phyloP scores from a whole-genome alignment of 495 filamentous ascomycete species.

The Tuber microsphaerosporum region DNA sequence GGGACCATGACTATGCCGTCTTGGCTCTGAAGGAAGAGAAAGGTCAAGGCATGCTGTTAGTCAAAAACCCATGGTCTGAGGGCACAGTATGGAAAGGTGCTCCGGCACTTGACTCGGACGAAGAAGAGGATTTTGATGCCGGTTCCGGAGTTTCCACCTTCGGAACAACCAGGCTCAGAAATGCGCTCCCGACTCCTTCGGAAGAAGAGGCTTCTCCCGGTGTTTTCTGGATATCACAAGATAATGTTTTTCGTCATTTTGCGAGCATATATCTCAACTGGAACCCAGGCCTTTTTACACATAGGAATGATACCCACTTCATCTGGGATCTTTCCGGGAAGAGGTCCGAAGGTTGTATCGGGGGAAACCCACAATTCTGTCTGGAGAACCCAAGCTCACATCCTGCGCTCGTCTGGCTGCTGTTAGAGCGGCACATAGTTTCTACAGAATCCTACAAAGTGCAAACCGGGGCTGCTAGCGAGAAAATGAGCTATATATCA shows the following conservation, averaged over 20 bases:
- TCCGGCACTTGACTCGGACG: slow-evolving; percentile 24
- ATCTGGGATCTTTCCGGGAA: slow-evolving; percentile 66
- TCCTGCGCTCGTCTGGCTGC: slow-evolving; percentile 66
- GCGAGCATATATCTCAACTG: slow-evolving; percentile 95
- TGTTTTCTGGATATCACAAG: slow-evolving; percentile 84
- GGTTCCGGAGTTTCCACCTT: slow-evolving; percentile 13
- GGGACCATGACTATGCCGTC: slow-evolving; percentile 91
- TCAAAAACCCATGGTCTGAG: slow-evolving; percentile 96
- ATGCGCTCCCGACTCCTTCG: slow-evolving; percentile 19
- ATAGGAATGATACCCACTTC: slow-evolving; percentile 84
- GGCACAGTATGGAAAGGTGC: slow-evolving; percentile 60
- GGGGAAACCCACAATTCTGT: slow-evolving; percentile 75
- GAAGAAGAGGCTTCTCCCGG: slow-evolving; percentile 46
- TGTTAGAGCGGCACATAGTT: slow-evolving; percentile 75
- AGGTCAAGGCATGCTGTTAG: slow-evolving; percentile 59
- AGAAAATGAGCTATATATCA: slow-evolving; percentile 65
- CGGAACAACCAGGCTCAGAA: slow-evolving; percentile 21
- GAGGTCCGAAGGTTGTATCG: slow-evolving; percentile 57
- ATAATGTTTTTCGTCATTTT: slow-evolving; percentile 79
- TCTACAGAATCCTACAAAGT: slow-evolving; percentile 9
- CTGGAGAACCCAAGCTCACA: slow-evolving; percentile 48
- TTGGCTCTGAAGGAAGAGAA: slow-evolving; percentile 65
- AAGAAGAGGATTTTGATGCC: slow-evolving; percentile 19
- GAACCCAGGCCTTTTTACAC: slow-evolving; percentile 77
- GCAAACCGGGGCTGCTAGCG: slow-evolving; percentile 15